Evolutionary conservation across 2,329 filamentous ascomycete genomes (phyloP), one percentile per base, ranked within the genome.

Genomic region (Cladosporium cucumerinum): DNA sequence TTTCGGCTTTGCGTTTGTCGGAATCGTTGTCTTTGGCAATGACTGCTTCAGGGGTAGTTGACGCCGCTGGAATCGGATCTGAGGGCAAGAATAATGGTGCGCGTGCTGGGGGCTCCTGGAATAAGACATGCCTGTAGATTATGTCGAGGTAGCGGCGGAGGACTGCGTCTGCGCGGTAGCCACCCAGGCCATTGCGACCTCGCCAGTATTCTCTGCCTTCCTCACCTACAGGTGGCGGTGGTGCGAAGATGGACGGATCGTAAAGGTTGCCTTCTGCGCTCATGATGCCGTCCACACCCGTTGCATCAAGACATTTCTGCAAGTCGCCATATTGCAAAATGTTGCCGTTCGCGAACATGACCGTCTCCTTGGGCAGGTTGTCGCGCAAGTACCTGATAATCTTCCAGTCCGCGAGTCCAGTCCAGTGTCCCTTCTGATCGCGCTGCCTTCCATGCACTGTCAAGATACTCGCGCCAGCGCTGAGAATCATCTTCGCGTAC

Each of bases 271-370:
- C 95, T 78, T 99, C 95, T 5, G 95, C 95, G 70, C 90, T 94
- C 95, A 99, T 98, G 60, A 99, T 87, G 21, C 86, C 95, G 76
- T 99, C 95, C 1, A 89, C 94, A 0, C 93, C 93, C 0, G 95
- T 99, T 5, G 84, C 91, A 58, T 87, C 85, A 23, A 99, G 80
- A 73, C 94, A 98, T 23, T 80, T 81, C 59, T 89, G 85, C 12
- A 99, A 81, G 75, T 99, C 94, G 0, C 83, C 88, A 65, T 89
- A 84, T 75, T 91, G 89, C 65, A 99, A 80, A 39, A 97, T 89
- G 74, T 99, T 99, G 14, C 95, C 95, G 76, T 99, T 99, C 3
- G 95, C 95, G 75, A 99, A 98, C 2, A 99, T 86, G 26, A 99
- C 95, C 8, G 93, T 96, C 57, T 97, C 93, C 1, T 84, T 80